Conservation (phyloP, 805 yeast species). For the Saccharomycopsis javanensis region DNA sequence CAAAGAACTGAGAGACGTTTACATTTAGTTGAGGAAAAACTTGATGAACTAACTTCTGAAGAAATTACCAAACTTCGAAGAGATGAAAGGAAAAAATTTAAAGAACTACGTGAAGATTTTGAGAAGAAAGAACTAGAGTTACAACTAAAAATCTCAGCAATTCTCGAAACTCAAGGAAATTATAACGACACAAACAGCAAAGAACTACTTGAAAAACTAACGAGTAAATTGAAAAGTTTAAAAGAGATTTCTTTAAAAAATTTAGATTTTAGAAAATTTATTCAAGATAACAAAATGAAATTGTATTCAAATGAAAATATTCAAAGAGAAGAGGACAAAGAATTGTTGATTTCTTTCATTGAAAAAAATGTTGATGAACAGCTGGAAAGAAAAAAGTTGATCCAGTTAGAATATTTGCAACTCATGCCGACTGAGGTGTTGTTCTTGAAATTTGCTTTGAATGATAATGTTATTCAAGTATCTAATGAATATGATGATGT, state of each 20-base stretch:
- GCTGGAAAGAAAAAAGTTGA: conserved; percentile 24
- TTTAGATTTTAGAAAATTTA: conserved; percentile 3
- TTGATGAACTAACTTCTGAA: conserved; percentile 43
- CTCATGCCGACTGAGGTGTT: conserved; percentile 68
- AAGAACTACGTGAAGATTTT: conserved; percentile 50
- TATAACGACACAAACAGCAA: conserved; percentile 24
- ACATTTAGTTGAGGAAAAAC: conserved; percentile 30
- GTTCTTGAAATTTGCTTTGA: conserved; percentile 53
- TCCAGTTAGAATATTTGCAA: conserved; percentile 41
- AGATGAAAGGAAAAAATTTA: conserved; percentile 61
- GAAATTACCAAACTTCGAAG: conserved; percentile 70
- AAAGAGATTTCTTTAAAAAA: background rate
- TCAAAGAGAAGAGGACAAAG: conserved; percentile 22
- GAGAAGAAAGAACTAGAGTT: conserved; percentile 40
- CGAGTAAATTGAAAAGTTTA: conserved; percentile 16
- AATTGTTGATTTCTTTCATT: conserved; percentile 18
- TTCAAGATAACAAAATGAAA: background rate
- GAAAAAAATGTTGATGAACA: conserved; percentile 33
- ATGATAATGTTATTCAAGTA: conserved; percentile 30
- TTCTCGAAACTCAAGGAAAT: conserved; percentile 12
- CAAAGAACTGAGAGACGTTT: conserved; percentile 53
- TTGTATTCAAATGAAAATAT: conserved; percentile 21
- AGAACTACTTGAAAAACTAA: conserved; percentile 22
- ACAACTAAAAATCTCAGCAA: conserved; percentile 24
- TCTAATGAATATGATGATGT: conserved; percentile 22